phyloP scores from a whole-genome alignment of 192 early-diverging fungal genomes.

The Spizellomyces punctatus region DNA sequence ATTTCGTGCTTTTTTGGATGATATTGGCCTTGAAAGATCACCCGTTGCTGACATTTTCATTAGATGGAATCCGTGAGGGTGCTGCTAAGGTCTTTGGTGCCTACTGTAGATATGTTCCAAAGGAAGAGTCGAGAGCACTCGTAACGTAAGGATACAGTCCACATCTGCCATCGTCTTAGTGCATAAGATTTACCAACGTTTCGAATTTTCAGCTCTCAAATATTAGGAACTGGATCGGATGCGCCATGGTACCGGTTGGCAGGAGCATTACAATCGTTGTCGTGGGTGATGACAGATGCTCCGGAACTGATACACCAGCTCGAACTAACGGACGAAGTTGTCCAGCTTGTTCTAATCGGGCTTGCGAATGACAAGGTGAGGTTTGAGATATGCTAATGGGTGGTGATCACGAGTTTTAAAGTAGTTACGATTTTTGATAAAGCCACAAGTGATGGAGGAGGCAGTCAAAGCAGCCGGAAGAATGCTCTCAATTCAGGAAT shows the following conservation, averaged over 20 bases:
- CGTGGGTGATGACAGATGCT: conserved; percentile 49
- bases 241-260: conserved; percentile 27
- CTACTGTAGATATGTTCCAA: conserved; percentile 54
- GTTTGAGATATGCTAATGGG: neutral
- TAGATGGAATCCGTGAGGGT: conserved; percentile 55
- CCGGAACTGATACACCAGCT: conserved; percentile 49
- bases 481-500: conserved; percentile 20
- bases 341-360: neutral
- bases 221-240: neutral
- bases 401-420: too few species aligned
- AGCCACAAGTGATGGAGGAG: conserved; percentile 35
- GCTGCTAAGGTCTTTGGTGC: conserved; percentile 66
- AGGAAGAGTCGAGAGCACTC: too few species aligned
- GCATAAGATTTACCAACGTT: too few species aligned
- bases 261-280: conserved; percentile 51
- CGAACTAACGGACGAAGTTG: conserved; percentile 3
- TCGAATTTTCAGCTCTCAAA: too few species aligned
- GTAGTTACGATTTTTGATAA: neutral
- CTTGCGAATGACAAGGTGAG: conserved; percentile 34
- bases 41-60: too few species aligned
- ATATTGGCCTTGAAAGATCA: neutral
- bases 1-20: neutral
- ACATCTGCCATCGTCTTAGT: too few species aligned
- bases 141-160: too few species aligned
- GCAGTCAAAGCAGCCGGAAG: conserved; percentile 29